Evolutionary conservation across 129 eudicot species (phyloP), one percentile per base, ranked within the genome.

Genomic region (Pseudognaphalium luteoalbum): DNA sequence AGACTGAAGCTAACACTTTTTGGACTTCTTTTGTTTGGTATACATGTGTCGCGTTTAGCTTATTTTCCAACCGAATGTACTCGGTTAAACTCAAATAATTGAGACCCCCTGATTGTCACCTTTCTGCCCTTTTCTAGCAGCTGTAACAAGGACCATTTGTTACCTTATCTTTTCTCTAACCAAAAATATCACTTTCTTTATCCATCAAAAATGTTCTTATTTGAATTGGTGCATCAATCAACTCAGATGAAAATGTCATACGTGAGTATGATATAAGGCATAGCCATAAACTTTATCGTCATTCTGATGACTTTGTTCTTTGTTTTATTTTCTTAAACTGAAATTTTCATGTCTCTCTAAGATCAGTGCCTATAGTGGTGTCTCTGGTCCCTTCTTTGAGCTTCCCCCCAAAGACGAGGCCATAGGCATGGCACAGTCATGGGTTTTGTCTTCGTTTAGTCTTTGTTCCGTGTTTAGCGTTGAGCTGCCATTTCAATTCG

Each of bases 41-140:
- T 60, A 9, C n/a, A 29, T 17, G 59, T 51, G 44, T 70, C 44
- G 4, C 47, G 15, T 51, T 47, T 51, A 56, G 75, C 75, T 51
- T 44, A 29, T 70, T 22, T 64, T 29, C 44, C 44, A 15, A 12
- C 6, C 10, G 33, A 32, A 16, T 32, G 69, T 32, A 32, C 69
- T 32, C 10, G 6, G 68, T 63, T 63, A 63, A 64, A 32, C 33
- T 34, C 44, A 30, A 64, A 32, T 33, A 16, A 65, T 65, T 35
- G 20, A 65, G 19, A 33, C 17, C 70, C 70, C 28, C 8, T 7
- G 25, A 32, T 34, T 32, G 33, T 34, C 70, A 19, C 33, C 70
- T 33, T 32, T 65, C 41, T 29, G 17, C 66, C 70, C 21, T 65
- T 65, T 65, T 65, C 44, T 16, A 16, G 21, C 41, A 32, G 42